Evolutionary conservation across 164 flowering plant genomes (phyloP), one percentile per base, ranked within the genome.

Genomic region (Magnolia changhungtana): DNA sequence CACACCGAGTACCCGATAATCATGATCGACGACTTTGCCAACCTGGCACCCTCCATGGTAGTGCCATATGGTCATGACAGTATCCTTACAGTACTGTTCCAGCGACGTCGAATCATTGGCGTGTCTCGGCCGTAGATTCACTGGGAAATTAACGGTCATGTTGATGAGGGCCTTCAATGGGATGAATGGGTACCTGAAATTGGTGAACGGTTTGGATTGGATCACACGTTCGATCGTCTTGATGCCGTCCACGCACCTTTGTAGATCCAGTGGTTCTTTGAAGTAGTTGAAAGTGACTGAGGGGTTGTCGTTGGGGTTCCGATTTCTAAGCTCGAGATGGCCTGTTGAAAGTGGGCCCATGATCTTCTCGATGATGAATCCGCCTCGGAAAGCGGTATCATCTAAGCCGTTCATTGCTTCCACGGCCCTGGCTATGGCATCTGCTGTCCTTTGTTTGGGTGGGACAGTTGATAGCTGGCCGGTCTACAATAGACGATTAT

Each of bases 41-140:
- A 91, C 92, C 19, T 86, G 93, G 75, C 98, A 92, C 0, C 98
- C 98, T 51, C 98, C 98, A 81, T 95, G 98, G 52, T 89, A 95
- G 63, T 95, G 98, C 97, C 98, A 95, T 14, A 95, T 90, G 18
- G 94, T 90, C 87, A 88, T 81, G 67, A 93, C 96, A 10, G 97
- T 90, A 78, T 95, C 97, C 49, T 63, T 83, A 72, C 98, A 95
- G 61, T 82, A 95, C 78, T 92, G 92, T 63, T 92, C 95, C 71
- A 89, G 21, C 7, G 87, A 82, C 3, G 71, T 4, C 1, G 91
- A 73, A 1, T 87, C 76, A 20, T 45, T 78, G 4, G 50, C 29
- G 64, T 89, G 91, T 68, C 78, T 85, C 0, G 87, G 91, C 72
- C 86, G 72, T 75, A 85, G 50, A 73, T 95, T 95, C 29, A 84